These are phyloP conservation scores for Chrysanthemum seticuspe DNA, from an alignment of 129 eudicot genomes.

Conservation along the genomic window DNA sequence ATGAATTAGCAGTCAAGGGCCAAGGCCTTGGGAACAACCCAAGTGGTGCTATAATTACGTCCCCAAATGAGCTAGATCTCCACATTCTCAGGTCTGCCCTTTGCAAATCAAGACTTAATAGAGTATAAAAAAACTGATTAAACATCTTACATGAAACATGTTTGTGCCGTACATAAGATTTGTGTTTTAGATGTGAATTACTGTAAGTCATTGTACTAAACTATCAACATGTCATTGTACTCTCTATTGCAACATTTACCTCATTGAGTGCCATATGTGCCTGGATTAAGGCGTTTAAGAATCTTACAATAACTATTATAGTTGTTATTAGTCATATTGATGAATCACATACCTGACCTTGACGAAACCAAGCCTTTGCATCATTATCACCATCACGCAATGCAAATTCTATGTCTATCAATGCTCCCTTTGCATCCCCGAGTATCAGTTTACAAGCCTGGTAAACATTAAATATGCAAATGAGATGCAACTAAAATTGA, in stretches of 20 bases:
- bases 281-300: conserved; percentile 36
- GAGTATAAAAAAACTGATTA: no score
- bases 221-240: conserved; percentile 14
- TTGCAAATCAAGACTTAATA: no score
- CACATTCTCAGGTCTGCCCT: no score
- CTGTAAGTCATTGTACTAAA: no score
- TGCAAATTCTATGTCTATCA: conserved; percentile 82
- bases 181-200: no score
- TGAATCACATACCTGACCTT: conserved; percentile 79
- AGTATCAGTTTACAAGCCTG: conserved; percentile 91
- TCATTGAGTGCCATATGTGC: conserved; percentile 90
- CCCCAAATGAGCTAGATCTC: no score
- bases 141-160: no score
- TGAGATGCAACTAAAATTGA: not conserved
- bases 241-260: conserved; percentile 80
- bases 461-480: no score
- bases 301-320: not conserved
- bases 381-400: conserved; percentile 79
- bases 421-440: conserved; percentile 89
- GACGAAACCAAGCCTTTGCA: conserved; percentile 93
- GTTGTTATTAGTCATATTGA: conserved; percentile 5
- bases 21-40: no score
- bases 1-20: no score
- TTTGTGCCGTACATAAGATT: no score
- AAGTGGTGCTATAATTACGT: no score